A percentile compares a stretch with the other conserved stretches of the same genome.
Conservation (phyloP, 2,329 filamentous ascomycete genomes). For the Neopestalotiopsis clavispora region DNA sequence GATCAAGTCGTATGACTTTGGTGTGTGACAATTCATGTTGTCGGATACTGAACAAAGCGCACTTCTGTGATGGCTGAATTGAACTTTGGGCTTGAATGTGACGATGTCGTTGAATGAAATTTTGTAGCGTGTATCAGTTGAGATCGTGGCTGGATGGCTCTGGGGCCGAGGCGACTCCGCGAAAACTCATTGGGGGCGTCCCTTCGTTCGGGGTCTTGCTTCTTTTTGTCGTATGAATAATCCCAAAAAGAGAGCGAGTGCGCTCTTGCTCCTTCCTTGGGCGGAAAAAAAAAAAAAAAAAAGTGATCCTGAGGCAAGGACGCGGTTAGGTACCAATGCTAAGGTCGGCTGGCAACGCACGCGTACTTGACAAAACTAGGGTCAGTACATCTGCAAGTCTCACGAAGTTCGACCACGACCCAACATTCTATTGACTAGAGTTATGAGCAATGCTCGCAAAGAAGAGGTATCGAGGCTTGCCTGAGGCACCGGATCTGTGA, state of each 20-base stretch:
- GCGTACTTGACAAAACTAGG: not conserved
- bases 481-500: not conserved
- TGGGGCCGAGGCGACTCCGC: too few species aligned
- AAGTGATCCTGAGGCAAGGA: not conserved
- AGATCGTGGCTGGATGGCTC: too few species aligned
- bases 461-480: not conserved
- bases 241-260: not conserved
- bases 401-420: not conserved
- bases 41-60: too few species aligned
- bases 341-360: not conserved
- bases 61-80: too few species aligned
- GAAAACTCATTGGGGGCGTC: too few species aligned
- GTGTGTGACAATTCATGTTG: too few species aligned
- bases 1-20: too few species aligned
- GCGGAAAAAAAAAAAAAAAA: not conserved
- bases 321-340: not conserved
- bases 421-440: not conserved
- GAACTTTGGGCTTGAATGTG: too few species aligned
- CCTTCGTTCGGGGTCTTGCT: too few species aligned
- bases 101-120: too few species aligned
- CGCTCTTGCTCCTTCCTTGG: not conserved
- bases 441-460: not conserved
- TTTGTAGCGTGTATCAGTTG: too few species aligned
- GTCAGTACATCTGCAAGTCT: not conserved
- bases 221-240: not conserved